A percentile compares a stretch with the other conserved stretches of the same genome.
Conservation (phyloP, 306 rosid species). For the Lablab purpureus region DNA sequence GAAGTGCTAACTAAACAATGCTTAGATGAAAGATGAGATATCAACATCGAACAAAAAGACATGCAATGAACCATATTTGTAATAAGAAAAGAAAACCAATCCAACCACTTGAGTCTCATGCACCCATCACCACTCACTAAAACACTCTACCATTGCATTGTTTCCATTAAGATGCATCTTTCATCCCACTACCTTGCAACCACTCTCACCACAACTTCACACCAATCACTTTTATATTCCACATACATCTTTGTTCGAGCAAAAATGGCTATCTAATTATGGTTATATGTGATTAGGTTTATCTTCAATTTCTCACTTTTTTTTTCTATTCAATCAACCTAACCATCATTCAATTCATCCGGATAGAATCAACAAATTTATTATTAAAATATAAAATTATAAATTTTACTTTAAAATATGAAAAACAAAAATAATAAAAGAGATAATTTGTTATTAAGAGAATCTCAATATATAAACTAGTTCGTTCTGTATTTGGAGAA, state of each 20-base stretch:
- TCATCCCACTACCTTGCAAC: slow-evolving; percentile 41
- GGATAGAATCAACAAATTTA: too few relatives aligned
- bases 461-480: too few relatives aligned
- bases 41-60: slow-evolving; percentile 43
- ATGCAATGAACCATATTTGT: slow-evolving; percentile 30
- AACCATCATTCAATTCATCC: too few relatives aligned
- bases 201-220: slow-evolving; percentile 32
- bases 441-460: too few relatives aligned
- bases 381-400: too few relatives aligned
- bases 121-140: slow-evolving; percentile 15
- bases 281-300: too few relatives aligned
- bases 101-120: slow-evolving; percentile 31
- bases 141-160: not conserved
- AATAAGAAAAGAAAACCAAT: slow-evolving; percentile 21
- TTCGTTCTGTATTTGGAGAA: too few relatives aligned
- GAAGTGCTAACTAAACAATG: slow-evolving; percentile 18
- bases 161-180: not conserved
- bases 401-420: too few relatives aligned
- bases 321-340: too few relatives aligned
- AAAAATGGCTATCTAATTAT: slow-evolving; percentile 17
- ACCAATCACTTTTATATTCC: slow-evolving; percentile 29
- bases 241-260: not conserved
- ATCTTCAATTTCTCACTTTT: too few relatives aligned
- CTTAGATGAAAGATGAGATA: slow-evolving; percentile 29
- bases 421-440: too few relatives aligned